Base-by-base conservation (phyloP, 345 rosid genomes). In the Dovyalis caffra region DNA sequence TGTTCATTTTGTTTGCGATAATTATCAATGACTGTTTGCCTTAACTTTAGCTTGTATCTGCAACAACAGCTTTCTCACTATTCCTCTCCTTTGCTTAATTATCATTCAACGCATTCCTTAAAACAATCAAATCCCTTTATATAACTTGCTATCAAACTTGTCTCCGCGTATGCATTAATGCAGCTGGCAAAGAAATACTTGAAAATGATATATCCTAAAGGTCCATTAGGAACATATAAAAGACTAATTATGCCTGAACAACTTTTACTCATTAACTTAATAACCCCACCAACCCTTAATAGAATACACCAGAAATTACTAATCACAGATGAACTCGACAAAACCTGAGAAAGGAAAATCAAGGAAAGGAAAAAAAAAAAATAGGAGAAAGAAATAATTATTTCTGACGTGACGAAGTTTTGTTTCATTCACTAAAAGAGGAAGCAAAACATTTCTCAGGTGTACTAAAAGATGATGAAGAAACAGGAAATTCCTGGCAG, bases 151-250 rank as follows among this genome's bases (percentile, higher is more conserved):
- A 47, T 45, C 45, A n/a, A 78, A 58, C 79, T 69, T 76, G 64
- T 80, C 81, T 80, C 88, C 81, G 78, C 84, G 64, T 85, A 71
- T 68, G n/a, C 29, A 67, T 69, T 75, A 38, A 2, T 33, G 33
- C 63, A 76, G 72, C 76, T 18, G 26, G 57, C 35, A 28, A 23
- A 66, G 2, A 65, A 35, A 68, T 3, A 49, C 38, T 63, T 76
- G 82, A 83, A 82, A 81, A 83, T 72, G 77, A 83, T 73, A 71
- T 69, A 56, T 56, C 28, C 78, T 31, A 14, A 68, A 72, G 80
- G 86, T 76, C 86, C 88, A 76, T 75, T 60, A 79, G 68, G 58
- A 73, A 62, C 77, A 83, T 74, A 79, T 81, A 74, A 77, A 84
- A 78, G 61, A 83, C 60, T 67, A 74, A 83, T 87, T 58, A 77